These are phyloP conservation scores for Alopecurus myosuroides DNA, from an alignment of 176 grass and related monocot genomes.

Conservation along the genomic window DNA sequence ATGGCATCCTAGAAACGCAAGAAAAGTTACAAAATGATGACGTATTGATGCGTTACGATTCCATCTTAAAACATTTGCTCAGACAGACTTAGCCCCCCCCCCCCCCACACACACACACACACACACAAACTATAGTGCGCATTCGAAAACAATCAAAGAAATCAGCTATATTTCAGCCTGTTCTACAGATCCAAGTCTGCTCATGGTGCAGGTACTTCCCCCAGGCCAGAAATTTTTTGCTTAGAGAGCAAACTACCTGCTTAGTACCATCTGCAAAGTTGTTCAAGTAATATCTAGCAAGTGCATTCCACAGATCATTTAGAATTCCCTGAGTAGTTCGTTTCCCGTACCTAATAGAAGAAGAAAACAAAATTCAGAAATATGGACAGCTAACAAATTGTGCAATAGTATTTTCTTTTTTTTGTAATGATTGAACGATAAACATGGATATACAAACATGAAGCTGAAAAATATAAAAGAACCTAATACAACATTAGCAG, in stretches of 20 bases:
- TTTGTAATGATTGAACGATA: not conserved
- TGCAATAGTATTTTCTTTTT: not conserved
- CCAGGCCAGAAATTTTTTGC: not conserved
- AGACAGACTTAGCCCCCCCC: not conserved
- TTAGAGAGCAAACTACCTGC: constrained; percentile 46
- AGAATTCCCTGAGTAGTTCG: constrained; percentile 79
- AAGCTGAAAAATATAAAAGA: not conserved
- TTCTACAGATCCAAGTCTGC: not conserved
- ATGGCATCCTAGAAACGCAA: constrained; percentile 72
- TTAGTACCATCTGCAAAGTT: constrained; percentile 90
- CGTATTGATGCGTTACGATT: not conserved
- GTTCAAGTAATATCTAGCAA: constrained; percentile 93
- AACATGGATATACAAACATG: not conserved
- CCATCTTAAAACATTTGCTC: not conserved
- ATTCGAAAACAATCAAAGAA: not conserved
- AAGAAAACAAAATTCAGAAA: not conserved
- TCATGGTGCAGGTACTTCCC: not conserved
- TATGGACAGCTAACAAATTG: not conserved
- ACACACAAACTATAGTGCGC: not conserved
- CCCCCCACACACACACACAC: too few relatives aligned
- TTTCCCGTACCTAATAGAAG: constrained; percentile 63
- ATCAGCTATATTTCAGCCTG: not conserved
- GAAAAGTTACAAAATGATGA: not conserved
- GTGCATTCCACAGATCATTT: constrained; percentile 79
- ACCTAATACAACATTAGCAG: not conserved